Evolutionary conservation across 164 flowering plant species (phyloP).

Genomic region (Litsea cubeba): DNA sequence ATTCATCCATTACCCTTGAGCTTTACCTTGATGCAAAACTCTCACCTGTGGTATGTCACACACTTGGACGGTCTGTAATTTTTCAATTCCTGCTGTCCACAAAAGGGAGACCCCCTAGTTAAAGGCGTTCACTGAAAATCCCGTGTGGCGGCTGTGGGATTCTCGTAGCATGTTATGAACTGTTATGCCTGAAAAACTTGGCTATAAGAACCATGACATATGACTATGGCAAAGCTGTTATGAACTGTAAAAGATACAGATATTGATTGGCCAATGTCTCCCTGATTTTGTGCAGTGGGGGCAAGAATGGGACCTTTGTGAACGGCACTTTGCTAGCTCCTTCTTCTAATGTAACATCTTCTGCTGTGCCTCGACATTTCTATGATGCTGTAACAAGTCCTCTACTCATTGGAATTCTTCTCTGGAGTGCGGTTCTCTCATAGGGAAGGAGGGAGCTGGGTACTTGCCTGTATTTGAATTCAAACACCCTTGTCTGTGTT

Average conservation of each 20-base stretch:
- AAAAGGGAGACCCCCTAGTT: too few species aligned
- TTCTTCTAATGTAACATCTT: conserved; percentile 53
- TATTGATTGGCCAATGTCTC: too few species aligned
- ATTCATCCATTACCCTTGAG: too few species aligned
- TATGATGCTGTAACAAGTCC: conserved; percentile 16
- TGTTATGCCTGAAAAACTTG: not conserved
- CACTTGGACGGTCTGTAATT: too few species aligned
- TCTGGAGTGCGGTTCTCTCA: conserved; percentile 33
- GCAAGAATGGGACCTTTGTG: conserved; percentile 44
- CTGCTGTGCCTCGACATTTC: conserved; percentile 22
- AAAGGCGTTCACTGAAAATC: too few species aligned
- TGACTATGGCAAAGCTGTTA: too few species aligned
- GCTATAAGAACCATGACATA: not conserved
- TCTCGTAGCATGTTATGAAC: not conserved
- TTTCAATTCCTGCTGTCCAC: too few species aligned
- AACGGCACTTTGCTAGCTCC: conserved; percentile 61
- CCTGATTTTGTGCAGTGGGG: conserved; percentile 34
- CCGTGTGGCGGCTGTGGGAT: too few species aligned
- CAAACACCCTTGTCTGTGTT: not conserved
- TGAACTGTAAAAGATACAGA: too few species aligned
- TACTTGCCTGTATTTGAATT: not conserved
- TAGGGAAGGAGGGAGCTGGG: conserved; percentile 11
- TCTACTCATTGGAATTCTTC: conserved; percentile 25
- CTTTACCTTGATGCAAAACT: too few species aligned
- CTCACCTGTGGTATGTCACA: too few species aligned